These are phyloP conservation scores for Basidioascus undulatus DNA, from an alignment of 768 basidiomycete species.

Conservation along the genomic window DNA sequence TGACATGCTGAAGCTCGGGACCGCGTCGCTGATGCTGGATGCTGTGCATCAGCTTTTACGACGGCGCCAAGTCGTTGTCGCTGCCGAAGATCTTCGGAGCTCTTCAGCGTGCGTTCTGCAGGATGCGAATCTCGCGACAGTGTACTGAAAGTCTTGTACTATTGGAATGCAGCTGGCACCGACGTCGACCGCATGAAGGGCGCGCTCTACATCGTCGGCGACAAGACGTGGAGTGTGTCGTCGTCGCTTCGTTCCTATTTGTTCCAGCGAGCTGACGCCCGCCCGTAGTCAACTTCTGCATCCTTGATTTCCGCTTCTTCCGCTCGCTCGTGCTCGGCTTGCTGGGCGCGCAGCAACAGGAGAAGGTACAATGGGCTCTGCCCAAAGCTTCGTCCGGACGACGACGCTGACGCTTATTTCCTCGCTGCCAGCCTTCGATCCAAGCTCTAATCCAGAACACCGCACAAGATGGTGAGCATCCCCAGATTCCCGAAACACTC, in stretches of 20 bases:
- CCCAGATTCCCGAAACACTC: constrained; percentile 5
- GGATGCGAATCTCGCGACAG: too few species aligned
- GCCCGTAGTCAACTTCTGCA: constrained; percentile 15
- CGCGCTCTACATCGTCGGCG: constrained; percentile 52
- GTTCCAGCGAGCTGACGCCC: too few species aligned
- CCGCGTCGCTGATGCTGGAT: constrained; percentile 1
- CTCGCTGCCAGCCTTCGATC: constrained; percentile 34
- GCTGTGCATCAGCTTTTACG: constrained; percentile 16
- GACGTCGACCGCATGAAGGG: constrained; percentile 89
- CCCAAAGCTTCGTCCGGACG: background rate
- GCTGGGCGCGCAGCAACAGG: constrained; percentile 55
- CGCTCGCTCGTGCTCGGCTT: constrained; percentile 34
- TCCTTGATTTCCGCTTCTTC: constrained; percentile 37
- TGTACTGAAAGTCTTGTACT: too few species aligned
- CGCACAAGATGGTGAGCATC: constrained; percentile 32
- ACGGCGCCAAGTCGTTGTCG: constrained; percentile 19
- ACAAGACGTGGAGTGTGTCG: constrained; percentile 32
- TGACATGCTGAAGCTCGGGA: constrained; percentile 21
- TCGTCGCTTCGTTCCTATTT: background rate
- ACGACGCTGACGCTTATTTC: background rate
- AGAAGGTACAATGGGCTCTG: constrained; percentile 32
- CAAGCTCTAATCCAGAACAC: constrained; percentile 43
- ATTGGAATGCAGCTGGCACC: constrained; percentile 36
- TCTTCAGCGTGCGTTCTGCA: constrained; percentile 27
- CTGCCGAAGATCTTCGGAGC: constrained; percentile 20